Evolutionary conservation across 2,329 filamentous ascomycete species (phyloP).

Genomic region (Fusarium sp.): DNA sequence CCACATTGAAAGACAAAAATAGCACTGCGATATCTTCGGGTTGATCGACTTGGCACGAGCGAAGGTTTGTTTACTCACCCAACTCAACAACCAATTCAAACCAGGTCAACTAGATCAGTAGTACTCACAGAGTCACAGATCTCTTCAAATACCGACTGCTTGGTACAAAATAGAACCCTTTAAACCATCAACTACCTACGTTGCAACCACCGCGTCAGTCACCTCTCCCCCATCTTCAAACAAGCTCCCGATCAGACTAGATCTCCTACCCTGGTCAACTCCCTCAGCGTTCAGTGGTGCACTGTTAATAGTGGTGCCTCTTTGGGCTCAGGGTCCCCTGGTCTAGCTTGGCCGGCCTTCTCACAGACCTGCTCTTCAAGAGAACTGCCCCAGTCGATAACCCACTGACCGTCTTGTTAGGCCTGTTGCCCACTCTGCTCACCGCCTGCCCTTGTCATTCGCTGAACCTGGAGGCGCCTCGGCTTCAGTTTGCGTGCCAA

Average conservation of each 20-base stretch:
- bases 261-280: constrained; percentile 23
- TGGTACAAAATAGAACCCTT: not conserved
- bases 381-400: constrained; percentile 23
- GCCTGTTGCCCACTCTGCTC: constrained; percentile 37
- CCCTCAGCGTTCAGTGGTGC: constrained; percentile 22
- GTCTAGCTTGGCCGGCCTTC: constrained; percentile 39
- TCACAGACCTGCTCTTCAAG: constrained; percentile 36
- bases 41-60: constrained; percentile 29
- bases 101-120: not conserved
- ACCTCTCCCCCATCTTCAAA: constrained; percentile 24
- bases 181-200: not conserved
- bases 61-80: constrained; percentile 26
- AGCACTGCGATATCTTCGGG: constrained; percentile 18
- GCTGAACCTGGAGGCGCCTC: constrained; percentile 32
- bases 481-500: constrained; percentile 17
- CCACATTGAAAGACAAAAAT: constrained; percentile 27
- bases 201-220: constrained; percentile 26
- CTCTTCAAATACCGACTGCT: not conserved
- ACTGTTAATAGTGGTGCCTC: constrained; percentile 32
- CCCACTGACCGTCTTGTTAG: constrained; percentile 39
- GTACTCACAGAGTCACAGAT: not conserved
- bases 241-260: constrained; percentile 31
- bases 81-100: constrained; percentile 2
- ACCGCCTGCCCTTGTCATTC: constrained; percentile 46
- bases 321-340: constrained; percentile 33